Percentiles rank a stretch among this genome's conserved stretches.
Conservation (phyloP, 2,329 filamentous ascomycete genomes). For the Epichloe coenophiala region DNA sequence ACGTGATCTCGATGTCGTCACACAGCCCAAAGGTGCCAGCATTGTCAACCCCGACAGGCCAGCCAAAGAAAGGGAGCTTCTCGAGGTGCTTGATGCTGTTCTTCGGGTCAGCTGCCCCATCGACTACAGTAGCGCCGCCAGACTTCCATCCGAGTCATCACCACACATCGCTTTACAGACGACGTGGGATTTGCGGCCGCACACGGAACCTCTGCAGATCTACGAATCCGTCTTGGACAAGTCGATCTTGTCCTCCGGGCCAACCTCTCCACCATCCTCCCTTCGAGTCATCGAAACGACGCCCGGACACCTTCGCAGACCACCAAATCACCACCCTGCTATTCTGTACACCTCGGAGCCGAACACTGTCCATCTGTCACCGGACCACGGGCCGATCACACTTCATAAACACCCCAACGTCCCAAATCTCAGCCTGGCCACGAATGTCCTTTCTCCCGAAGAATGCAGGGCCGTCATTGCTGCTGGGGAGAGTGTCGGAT, state of each 20-base stretch:
- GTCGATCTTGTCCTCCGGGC: constrained; percentile 32
- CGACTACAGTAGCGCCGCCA: constrained; percentile 30
- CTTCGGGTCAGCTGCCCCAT: constrained; percentile 49
- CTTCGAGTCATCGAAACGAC: constrained; percentile 51
- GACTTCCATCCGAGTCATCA: constrained; percentile 17
- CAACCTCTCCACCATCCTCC: constrained; percentile 11
- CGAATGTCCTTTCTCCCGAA: constrained; percentile 42
- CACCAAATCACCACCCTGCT: constrained; percentile 53
- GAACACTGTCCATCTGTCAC: constrained; percentile 39
- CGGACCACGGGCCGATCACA: constrained; percentile 30
- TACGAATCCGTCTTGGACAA: constrained; percentile 47
- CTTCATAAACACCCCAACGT: constrained; percentile 48
- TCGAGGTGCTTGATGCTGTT: constrained; percentile 50
- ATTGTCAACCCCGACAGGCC: constrained; percentile 21
- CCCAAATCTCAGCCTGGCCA: constrained; percentile 45
- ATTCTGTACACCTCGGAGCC: constrained; percentile 49
- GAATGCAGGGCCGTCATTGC: constrained; percentile 56
- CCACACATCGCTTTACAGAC: constrained; percentile 43
- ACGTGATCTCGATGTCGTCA: constrained; percentile 55
- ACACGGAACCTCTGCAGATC: constrained; percentile 27
- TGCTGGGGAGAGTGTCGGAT: constrained; percentile 50
- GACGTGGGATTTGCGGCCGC: constrained; percentile 44
- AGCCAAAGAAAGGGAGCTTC: constrained; percentile 37
- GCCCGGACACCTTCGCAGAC: constrained; percentile 45
- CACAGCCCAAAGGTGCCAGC: constrained; percentile 31